Percentiles rank a stretch among this genome's conserved stretches.
These are phyloP conservation scores for Cryoendolithus antarcticus DNA, from an alignment of 2,329 filamentous ascomycete genomes.

Conservation along the genomic window DNA sequence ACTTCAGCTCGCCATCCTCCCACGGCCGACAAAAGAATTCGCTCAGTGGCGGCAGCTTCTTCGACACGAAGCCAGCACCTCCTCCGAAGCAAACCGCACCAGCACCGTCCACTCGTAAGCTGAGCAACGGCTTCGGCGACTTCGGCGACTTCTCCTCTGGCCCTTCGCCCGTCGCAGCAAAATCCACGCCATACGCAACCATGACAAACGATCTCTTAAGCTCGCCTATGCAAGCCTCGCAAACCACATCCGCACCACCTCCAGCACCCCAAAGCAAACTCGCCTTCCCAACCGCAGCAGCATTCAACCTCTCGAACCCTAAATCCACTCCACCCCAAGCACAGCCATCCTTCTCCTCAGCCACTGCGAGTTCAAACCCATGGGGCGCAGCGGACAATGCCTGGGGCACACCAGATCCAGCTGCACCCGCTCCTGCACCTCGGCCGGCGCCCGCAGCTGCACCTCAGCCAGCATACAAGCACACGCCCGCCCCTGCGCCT, in stretches of 20 bases:
- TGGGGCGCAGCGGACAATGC: slow-evolving; percentile 68
- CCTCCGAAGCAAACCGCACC: slow-evolving; percentile 26
- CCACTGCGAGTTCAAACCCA: slow-evolving; percentile 48
- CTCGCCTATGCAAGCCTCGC: slow-evolving; percentile 14
- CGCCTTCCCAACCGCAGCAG: slow-evolving; percentile 25
- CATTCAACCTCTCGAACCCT: slow-evolving; percentile 63
- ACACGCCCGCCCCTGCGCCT: slow-evolving; percentile 31
- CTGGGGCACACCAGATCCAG: slow-evolving; percentile 57
- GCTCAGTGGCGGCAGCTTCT: slow-evolving; percentile 67
- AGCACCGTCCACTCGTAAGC: slow-evolving; percentile 14
- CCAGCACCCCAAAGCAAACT: slow-evolving; percentile 26
- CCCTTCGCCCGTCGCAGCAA: slow-evolving; percentile 39
- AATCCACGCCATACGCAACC: slow-evolving; percentile 32
- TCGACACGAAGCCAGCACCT: slow-evolving; percentile 50
- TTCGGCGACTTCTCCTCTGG: slow-evolving; percentile 53
- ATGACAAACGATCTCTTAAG: slow-evolving; percentile 69
- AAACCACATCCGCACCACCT: slow-evolving; percentile 36
- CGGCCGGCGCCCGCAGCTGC: slow-evolving; percentile 8
- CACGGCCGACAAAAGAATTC: slow-evolving; percentile 35
- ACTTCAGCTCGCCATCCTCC: slow-evolving; percentile 43
- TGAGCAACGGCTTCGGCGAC: slow-evolving; percentile 38
- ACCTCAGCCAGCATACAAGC: slow-evolving; percentile 18
- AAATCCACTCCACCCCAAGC: slow-evolving; percentile 26
- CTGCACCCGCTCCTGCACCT: slow-evolving; percentile 25
- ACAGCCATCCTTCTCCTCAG: slow-evolving; percentile 10